These are phyloP conservation scores for Aspergillus hancockii DNA, from an alignment of 495 filamentous ascomycete species.

Conservation along the genomic window DNA sequence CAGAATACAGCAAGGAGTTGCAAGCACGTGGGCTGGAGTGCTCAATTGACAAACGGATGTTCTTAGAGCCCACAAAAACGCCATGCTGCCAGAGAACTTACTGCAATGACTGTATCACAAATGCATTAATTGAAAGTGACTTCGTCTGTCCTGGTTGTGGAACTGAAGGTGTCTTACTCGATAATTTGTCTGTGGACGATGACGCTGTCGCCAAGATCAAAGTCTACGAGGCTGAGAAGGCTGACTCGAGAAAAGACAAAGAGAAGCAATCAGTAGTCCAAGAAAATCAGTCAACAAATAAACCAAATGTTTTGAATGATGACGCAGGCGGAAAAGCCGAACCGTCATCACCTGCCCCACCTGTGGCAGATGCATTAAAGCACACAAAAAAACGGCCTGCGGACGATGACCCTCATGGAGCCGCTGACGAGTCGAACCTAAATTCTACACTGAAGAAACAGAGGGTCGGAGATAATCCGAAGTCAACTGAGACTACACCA, in stretches of 20 bases:
- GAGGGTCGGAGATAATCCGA: slow-evolving; percentile 29
- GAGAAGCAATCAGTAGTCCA: slow-evolving; percentile 50
- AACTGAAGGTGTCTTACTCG: slow-evolving; percentile 86
- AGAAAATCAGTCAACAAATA: slow-evolving; percentile 32
- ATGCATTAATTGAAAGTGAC: slow-evolving; percentile 95
- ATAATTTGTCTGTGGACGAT: slow-evolving; percentile 82
- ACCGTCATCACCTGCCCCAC: slow-evolving; percentile 33
- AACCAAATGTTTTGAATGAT: slow-evolving; percentile 23
- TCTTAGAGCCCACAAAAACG: slow-evolving; percentile 96
- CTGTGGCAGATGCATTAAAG: slow-evolving; percentile 36
- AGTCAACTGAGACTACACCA: slow-evolving; percentile 7
- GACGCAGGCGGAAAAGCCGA: slow-evolving; percentile 16
- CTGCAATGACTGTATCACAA: slow-evolving; percentile 98
- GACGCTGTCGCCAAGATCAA: slow-evolving; percentile 76
- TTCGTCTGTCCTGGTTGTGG: slow-evolving; percentile 91
- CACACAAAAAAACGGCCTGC: slow-evolving; percentile 76
- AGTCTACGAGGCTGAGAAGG: slow-evolving; percentile 72
- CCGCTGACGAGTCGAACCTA: slow-evolving; percentile 20
- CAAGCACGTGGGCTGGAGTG: slow-evolving; percentile 88
- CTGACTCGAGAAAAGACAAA: slow-evolving; percentile 59
- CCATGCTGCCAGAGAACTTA: slow-evolving; percentile 97
- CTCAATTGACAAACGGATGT: slow-evolving; percentile 92
- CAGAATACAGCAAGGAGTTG: slow-evolving; percentile 73
- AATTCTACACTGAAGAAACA: slow-evolving; percentile 35
- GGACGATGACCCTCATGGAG: slow-evolving; percentile 61